phyloP scores from a whole-genome alignment of 192 early-diverging fungal species.

The Pecoramyces ruminantium region DNA sequence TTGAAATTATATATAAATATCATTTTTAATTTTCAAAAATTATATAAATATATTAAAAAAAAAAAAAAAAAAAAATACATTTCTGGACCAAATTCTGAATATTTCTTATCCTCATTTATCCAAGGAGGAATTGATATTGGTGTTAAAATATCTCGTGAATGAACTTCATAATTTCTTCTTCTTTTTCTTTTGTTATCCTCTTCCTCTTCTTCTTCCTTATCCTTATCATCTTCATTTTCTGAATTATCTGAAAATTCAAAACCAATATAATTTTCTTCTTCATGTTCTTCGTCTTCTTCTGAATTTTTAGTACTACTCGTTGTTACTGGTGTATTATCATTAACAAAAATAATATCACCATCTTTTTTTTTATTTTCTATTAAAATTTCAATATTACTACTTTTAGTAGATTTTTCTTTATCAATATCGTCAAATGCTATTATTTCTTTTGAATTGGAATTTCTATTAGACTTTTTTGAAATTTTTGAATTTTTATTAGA shows the following conservation, averaged over 20 bases:
- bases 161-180: neutral
- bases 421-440: no score
- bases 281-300: neutral
- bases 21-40: no score
- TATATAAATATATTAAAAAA: no score
- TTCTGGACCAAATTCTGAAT: neutral
- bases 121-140: neutral
- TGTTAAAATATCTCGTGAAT: neutral
- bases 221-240: neutral
- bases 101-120: neutral
- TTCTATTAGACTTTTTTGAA: no score
- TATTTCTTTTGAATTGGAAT: no score
- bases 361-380: no score
- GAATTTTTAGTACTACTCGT: neutral
- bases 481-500: no score
- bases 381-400: no score
- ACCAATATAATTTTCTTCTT: neutral
- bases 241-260: neutral
- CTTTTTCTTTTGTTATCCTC: neutral
- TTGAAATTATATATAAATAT: no score
- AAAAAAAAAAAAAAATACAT: neutral
- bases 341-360: no score
- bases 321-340: no score
- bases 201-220: neutral
- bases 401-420: no score